Evolutionary conservation across 192 early-diverging fungal species (phyloP).

Genomic region (Podila horticola): DNA sequence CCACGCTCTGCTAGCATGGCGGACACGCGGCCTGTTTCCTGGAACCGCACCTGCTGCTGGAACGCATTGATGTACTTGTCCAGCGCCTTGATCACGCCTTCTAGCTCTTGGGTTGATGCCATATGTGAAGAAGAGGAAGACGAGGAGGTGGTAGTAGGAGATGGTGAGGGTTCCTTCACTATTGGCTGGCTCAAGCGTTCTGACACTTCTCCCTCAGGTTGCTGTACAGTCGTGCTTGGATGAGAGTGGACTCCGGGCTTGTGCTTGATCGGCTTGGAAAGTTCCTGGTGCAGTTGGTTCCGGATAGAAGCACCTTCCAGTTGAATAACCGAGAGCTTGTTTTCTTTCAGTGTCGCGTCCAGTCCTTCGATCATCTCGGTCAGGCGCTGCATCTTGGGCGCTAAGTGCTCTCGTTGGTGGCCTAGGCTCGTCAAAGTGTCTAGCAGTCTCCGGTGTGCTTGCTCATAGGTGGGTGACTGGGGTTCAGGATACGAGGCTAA

Average conservation of each 20-base stretch:
- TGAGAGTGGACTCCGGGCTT: not conserved
- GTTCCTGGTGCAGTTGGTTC: slow-evolving; percentile 22
- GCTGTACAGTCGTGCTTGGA: not conserved
- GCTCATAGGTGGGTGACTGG: slow-evolving; percentile 13
- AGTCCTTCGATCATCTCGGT: slow-evolving; percentile 13
- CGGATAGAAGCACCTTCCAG: slow-evolving; percentile 19
- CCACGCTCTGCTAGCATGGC: slow-evolving; percentile 32
- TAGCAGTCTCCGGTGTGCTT: slow-evolving; percentile 12
- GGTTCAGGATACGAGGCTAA: slow-evolving; percentile 50
- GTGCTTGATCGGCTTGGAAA: slow-evolving; percentile 9
- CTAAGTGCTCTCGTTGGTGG: slow-evolving; percentile 1
- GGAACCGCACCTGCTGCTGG: slow-evolving; percentile 48
- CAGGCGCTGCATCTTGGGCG: slow-evolving; percentile 26
- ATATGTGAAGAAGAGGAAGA: not conserved
- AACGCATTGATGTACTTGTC: slow-evolving; percentile 26
- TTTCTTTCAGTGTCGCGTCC: slow-evolving; percentile 4
- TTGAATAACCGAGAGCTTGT: slow-evolving; percentile 24
- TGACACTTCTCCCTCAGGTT: not conserved
- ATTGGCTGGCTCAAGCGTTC: too few species aligned
- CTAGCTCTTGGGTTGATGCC: slow-evolving; percentile 7
- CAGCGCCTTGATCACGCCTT: slow-evolving; percentile 16
- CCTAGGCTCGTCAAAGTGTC: not conserved
- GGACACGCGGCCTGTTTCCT: slow-evolving; percentile 23
- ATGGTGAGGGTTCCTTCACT: too few species aligned
- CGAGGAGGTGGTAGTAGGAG: too few species aligned